Evolutionary conservation across 768 basidiomycete genomes (phyloP), one percentile per base, ranked within the genome.

Genomic region (Steccherinum ochraceum): DNA sequence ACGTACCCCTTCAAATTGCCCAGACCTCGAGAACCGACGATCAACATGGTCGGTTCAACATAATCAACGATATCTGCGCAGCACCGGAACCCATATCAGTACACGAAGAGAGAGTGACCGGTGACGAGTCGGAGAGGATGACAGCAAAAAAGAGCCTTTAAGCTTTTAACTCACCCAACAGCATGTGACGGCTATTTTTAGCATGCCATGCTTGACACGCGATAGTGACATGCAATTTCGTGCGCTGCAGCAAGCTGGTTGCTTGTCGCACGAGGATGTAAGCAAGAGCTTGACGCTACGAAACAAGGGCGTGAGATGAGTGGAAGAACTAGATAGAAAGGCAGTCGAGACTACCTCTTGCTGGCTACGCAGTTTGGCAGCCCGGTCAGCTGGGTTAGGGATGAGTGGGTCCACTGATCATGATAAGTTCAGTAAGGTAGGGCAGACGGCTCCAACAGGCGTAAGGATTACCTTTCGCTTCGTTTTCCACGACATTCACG

Each of bases 181-280:
- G 70, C 84, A 94, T 93, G 61, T 93, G 91, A 20, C 91, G 71
- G 1, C 86, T 76, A 62, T 94, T 94, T 73, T 95, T 96, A n/a
- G 94, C 92, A 57, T 98, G 94, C 81, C 94, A 89, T 24, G 94
- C 93, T 69, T 98, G 93, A 66, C 95, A 98, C 3, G 82, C 75
- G 35, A 98, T 81, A 0, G 81, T 83, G 24, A 96, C 89, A 54
- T 97, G 83, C 50, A 98, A 72, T 52, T 77, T 80, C 0, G 96
- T 99, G 20, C 96, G 85, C 67, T 96, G 93, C 30, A 99, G 75
- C 13, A 98, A 76, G 12, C 86, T 79, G 1, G 89, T 94, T 3
- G 85, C 91, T 69, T 96, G 94, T 24, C 93, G 85, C 47, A 86
- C 79, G 27, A 98, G 84, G 51, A 94, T 86, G 55, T 92, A 89